Evolutionary conservation across 768 basidiomycete genomes (phyloP).

Genomic region (Lentinula boryana): DNA sequence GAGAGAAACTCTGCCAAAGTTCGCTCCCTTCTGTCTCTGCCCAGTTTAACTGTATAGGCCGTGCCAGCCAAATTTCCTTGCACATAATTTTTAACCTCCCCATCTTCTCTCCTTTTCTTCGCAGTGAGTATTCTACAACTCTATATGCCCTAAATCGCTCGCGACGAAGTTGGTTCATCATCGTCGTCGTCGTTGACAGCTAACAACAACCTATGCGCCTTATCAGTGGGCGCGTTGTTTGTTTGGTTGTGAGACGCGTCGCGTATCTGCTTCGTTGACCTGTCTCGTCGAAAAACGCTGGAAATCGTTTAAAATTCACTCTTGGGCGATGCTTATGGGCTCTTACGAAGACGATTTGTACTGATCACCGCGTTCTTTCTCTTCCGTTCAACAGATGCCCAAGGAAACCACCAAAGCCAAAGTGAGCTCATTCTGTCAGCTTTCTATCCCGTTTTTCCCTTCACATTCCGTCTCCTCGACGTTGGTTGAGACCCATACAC

Average conservation of each 20-base stretch:
- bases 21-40: constrained; percentile 1
- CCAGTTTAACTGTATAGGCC: constrained; percentile 5
- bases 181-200: constrained; percentile 21
- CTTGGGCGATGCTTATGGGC: constrained; percentile 16
- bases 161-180: constrained; percentile 6
- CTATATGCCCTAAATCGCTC: constrained; percentile 8
- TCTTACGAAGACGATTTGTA: constrained; percentile 17
- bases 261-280: constrained; percentile 20
- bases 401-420: constrained; percentile 52
- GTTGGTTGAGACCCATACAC: neutral
- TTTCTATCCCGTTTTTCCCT: constrained; percentile 12
- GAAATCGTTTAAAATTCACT: constrained; percentile 2
- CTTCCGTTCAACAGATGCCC: constrained; percentile 44
- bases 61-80: constrained; percentile 6
- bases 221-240: constrained; percentile 18
- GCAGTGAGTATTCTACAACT: constrained; percentile 11
- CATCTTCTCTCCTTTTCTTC: constrained; percentile 2
- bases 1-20: neutral
- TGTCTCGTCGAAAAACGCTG: constrained; percentile 11
- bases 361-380: constrained; percentile 20
- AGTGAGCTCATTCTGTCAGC: constrained; percentile 29
- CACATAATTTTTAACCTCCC: constrained; percentile 1
- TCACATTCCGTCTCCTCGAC: constrained; percentile 10
- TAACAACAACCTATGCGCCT: constrained; percentile 4
- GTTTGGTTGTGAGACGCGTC: constrained; percentile 34